Percentiles rank a stretch among this genome's conserved stretches.
Conservation (phyloP, 2,329 filamentous ascomycete species). For the Neurospora sp. region DNA sequence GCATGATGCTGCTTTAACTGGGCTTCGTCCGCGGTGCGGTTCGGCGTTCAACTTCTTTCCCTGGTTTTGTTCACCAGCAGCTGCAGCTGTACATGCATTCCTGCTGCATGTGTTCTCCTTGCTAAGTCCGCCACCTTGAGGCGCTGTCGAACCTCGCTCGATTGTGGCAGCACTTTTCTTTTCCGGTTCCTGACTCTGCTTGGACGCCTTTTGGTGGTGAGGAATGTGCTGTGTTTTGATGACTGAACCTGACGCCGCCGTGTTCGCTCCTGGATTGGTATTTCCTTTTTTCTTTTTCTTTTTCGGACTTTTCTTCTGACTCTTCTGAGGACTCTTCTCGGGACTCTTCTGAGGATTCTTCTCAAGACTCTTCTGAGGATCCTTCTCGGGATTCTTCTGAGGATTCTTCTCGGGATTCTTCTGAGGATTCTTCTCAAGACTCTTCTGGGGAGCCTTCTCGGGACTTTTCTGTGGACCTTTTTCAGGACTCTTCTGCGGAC, state of each 20-base stretch:
- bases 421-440: neutral
- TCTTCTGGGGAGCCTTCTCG: neutral
- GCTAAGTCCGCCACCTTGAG: neutral
- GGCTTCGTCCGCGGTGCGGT: neutral
- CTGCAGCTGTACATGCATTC: neutral
- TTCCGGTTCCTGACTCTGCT: neutral
- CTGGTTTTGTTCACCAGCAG: neutral
- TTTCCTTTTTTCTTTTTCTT: neutral
- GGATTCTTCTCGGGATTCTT: neutral
- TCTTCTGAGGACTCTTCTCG: neutral
- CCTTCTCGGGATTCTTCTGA: neutral
- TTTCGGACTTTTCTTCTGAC: neutral
- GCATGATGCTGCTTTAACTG: neutral
- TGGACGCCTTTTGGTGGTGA: neutral
- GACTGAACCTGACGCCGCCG: neutral
- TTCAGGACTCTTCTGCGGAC: neutral
- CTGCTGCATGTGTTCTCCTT: neutral
- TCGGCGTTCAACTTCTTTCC: neutral
- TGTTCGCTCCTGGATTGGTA: neutral
- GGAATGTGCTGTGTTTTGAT: neutral
- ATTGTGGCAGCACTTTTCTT: neutral
- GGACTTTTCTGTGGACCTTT: neutral
- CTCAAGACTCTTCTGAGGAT: neutral
- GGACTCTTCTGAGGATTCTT: neutral
- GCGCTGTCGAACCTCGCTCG: neutral